Evolutionary conservation across 306 rosid genomes (phyloP), one percentile per base, ranked within the genome.

Genomic region (Quercus aquifolioides): DNA sequence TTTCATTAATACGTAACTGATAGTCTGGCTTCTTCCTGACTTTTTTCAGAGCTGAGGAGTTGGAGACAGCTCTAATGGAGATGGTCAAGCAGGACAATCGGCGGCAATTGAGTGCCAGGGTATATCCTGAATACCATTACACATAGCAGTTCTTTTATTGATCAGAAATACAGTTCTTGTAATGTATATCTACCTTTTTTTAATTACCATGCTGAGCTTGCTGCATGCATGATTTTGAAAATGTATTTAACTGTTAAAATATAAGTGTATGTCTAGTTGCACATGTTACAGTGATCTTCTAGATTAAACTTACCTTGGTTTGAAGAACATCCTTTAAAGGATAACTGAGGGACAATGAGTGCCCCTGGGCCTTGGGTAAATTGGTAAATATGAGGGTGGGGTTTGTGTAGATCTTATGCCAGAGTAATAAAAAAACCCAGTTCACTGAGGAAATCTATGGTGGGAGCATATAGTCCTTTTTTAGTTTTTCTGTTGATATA

Each of bases 11-110:
- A 43, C 82, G 56, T 38, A 13, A 78, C 30, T 85, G 78, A 79
- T 31, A 23, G 70, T 55, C 73, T 25, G 74, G 33, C 60, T 85
- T 76, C 68, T 46, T 78, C 70, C 72, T 51, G 20, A 25, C 46
- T 74, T 79, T 81, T 84, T 46, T 68, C 83, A 96, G 99, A 86
- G 92, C 99, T 6, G 99, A 96, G 89, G 99, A 96, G 85, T 89
- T 96, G 84, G 99, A 96, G 87, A 91, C 97, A 64, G 99, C 99
- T 41, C 80, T 96, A 73, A 96, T 96, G 98, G 99, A 96, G 87
- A 96, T 93, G 92, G 99, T 93, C 75, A 84, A 87, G 96, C 93
- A 89, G 84, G 99, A 96, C 83, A 96, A 96, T 84, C 89, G 97
- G 79, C 92, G 97, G 79, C 89, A 96, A 73, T 84, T 96, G 87